phyloP scores from a whole-genome alignment of 2,329 filamentous ascomycete genomes.

The Nannizzia gypsea region DNA sequence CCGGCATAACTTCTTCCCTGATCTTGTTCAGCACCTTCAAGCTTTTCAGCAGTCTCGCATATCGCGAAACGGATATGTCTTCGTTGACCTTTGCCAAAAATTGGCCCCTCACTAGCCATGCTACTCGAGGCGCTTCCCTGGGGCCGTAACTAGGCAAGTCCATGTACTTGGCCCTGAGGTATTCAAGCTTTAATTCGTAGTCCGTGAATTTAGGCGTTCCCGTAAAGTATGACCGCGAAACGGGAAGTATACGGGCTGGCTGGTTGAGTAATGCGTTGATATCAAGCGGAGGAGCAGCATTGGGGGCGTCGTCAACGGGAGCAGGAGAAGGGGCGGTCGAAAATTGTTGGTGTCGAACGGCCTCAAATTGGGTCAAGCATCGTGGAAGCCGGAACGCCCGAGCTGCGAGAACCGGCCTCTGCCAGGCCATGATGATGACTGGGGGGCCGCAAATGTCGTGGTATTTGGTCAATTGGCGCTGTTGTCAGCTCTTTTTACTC shows the following conservation, averaged over 20 bases:
- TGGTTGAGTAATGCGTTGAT: slow-evolving; percentile 20
- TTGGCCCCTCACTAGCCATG: slow-evolving; percentile 65
- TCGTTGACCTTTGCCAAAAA: slow-evolving; percentile 64
- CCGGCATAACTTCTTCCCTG: slow-evolving; percentile 62
- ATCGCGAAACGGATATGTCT: slow-evolving; percentile 63
- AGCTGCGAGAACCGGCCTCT: slow-evolving; percentile 25
- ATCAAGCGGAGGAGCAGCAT: slow-evolving; percentile 27
- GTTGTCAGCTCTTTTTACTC: not conserved
- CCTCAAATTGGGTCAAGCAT: slow-evolving; percentile 11
- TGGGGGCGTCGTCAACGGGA: slow-evolving; percentile 13
- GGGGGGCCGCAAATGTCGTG: not conserved
- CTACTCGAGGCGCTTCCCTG: slow-evolving; percentile 56
- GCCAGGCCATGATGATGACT: slow-evolving; percentile 26
- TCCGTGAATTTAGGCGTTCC: slow-evolving; percentile 78
- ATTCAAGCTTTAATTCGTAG: slow-evolving; percentile 60
- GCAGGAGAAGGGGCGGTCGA: slow-evolving; percentile 15
- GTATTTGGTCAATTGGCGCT: not conserved
- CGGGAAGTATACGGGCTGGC: slow-evolving; percentile 64
- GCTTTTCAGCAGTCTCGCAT: slow-evolving; percentile 61
- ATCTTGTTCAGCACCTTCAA: slow-evolving; percentile 76
- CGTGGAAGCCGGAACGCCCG: slow-evolving; percentile 25
- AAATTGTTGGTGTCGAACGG: slow-evolving; percentile 13
- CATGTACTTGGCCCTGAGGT: slow-evolving; percentile 58
- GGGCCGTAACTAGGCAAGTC: slow-evolving; percentile 57
- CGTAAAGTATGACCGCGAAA: slow-evolving; percentile 90